These are phyloP conservation scores for Pseudognaphalium luteoalbum DNA, from an alignment of 129 eudicot genomes.

Conservation along the genomic window DNA sequence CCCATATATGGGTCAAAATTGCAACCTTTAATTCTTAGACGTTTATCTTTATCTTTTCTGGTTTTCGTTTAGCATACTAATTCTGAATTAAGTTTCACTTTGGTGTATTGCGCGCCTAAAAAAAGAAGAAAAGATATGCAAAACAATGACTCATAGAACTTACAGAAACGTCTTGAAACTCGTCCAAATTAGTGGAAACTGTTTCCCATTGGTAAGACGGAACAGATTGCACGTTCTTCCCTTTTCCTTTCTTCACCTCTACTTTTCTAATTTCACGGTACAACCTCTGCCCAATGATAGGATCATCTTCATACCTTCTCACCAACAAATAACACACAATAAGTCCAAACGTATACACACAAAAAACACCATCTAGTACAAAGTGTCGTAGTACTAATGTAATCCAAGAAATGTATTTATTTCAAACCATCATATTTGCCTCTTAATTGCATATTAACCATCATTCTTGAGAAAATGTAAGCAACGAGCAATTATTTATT, in stretches of 20 bases:
- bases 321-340: slow-evolving; percentile 20
- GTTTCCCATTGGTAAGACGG: slow-evolving; percentile 96
- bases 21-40: neutral
- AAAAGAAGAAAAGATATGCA: neutral
- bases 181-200: slow-evolving; percentile 89
- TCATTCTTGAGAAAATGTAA: slow-evolving; percentile 8
- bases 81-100: neutral
- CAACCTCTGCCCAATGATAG: slow-evolving; percentile 82
- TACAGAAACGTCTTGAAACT: slow-evolving; percentile 88
- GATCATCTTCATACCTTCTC: slow-evolving; percentile 95
- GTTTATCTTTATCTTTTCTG: neutral
- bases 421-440: neutral
- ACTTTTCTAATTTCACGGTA: slow-evolving; percentile 89
- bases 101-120: no score
- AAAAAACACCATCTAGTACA: neutral
- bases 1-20: neutral
- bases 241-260: slow-evolving; percentile 87
- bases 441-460: slow-evolving; percentile 7
- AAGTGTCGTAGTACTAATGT: neutral
- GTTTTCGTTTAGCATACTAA: neutral
- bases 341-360: slow-evolving; percentile 5
- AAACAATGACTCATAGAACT: slow-evolving; percentile 32
- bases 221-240: slow-evolving; percentile 65
- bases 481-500: neutral
- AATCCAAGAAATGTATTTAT: neutral